Percentiles rank a stretch among this genome's conserved stretches.
phyloP scores from a whole-genome alignment of 2,329 filamentous ascomycete genomes.

The Hysterium pulicare region DNA sequence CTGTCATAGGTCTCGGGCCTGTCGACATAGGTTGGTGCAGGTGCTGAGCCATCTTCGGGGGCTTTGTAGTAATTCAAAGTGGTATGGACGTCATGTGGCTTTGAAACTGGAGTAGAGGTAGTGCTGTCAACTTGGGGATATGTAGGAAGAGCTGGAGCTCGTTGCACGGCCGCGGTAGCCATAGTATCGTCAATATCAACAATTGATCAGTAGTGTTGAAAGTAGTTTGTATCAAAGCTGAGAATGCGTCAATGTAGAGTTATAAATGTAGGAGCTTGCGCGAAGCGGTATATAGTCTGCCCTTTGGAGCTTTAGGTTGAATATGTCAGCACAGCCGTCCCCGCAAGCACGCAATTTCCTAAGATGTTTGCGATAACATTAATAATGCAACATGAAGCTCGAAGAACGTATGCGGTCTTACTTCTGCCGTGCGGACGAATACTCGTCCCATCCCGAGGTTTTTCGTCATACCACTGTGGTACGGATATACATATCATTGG shows the following conservation, averaged over 20 bases:
- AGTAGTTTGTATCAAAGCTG: background rate
- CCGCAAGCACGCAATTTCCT: background rate
- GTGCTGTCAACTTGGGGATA: background rate
- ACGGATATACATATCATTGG: no score
- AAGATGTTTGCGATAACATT: background rate
- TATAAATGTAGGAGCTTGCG: background rate
- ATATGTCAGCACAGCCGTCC: background rate
- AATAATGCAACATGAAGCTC: background rate
- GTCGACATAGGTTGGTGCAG: background rate
- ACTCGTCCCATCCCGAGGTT: no score
- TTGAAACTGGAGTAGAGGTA: background rate
- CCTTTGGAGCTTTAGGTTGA: background rate
- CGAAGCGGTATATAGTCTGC: background rate
- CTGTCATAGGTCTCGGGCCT: constrained; percentile 21
- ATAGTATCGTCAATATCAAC: background rate
- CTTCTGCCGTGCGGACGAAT: no score
- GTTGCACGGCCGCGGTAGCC: background rate
- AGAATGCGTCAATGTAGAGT: background rate
- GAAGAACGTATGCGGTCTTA: no score
- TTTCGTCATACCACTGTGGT: no score
- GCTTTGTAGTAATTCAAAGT: constrained; percentile 2
- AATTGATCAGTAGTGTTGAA: background rate
- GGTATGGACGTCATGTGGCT: background rate
- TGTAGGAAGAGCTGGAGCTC: background rate
- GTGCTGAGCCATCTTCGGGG: background rate